phyloP scores from a whole-genome alignment of 768 basidiomycete species.

The Amanita rubescens region DNA sequence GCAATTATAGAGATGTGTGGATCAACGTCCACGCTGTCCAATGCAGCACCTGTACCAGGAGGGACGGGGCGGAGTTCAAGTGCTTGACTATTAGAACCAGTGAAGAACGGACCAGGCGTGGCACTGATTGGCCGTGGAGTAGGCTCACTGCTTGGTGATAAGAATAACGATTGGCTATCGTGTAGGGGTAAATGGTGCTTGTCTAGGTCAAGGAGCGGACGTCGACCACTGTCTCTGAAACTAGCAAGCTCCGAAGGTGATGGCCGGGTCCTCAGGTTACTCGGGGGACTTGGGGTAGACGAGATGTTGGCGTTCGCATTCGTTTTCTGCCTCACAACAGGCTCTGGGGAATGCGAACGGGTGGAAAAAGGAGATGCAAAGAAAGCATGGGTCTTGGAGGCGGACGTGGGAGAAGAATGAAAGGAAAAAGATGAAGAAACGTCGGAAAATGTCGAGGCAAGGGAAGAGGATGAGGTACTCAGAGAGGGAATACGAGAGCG shows the following conservation, averaged over 20 bases:
- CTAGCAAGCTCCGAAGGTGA: not conserved
- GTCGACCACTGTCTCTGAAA: not conserved
- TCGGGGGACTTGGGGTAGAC: constrained; percentile 16
- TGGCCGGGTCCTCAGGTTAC: not conserved
- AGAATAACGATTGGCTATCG: not conserved
- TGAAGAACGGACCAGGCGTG: constrained; percentile 7
- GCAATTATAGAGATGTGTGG: not conserved
- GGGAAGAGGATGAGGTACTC: constrained; percentile 24
- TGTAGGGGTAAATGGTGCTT: not conserved
- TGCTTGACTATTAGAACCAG: not conserved
- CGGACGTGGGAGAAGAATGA: constrained; percentile 16
- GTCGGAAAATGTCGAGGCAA: constrained; percentile 35
- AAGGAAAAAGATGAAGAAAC: constrained; percentile 15
- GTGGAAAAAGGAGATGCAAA: constrained; percentile 39
- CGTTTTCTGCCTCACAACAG: constrained; percentile 10
- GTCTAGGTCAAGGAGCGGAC: not conserved
- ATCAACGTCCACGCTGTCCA: not conserved
- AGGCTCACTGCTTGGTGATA: constrained; percentile 3
- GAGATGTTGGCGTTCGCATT: constrained; percentile 24
- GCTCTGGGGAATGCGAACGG: constrained; percentile 26
- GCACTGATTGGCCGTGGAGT: constrained; percentile 14
- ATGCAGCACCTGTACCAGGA: no score
- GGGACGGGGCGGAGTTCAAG: no score
- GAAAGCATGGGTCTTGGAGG: constrained; percentile 41
- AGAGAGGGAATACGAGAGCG: constrained; percentile 22